Percentiles rank a stretch among this genome's conserved stretches.
Evolutionary conservation across 1,284 basidiomycete genomes (phyloP).

Genomic region (Puccinia hordei): DNA sequence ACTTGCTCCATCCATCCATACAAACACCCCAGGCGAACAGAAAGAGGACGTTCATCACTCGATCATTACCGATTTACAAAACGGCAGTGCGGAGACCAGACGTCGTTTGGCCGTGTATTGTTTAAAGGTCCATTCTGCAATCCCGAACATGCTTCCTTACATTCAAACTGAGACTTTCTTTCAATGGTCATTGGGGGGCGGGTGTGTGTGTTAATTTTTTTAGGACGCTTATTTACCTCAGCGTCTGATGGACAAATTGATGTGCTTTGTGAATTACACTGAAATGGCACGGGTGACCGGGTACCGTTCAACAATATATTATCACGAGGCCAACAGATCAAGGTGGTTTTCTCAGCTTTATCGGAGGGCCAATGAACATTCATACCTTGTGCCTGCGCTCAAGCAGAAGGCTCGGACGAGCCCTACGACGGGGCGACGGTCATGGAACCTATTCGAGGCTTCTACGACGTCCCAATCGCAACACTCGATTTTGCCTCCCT

Average conservation of each 20-base stretch:
- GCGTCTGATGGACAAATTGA: conserved; percentile 87
- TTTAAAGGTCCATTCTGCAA: conserved; percentile 70
- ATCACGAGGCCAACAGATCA: conserved; percentile 90
- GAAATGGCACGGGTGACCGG: conserved; percentile 93
- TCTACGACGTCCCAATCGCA: conserved; percentile 89
- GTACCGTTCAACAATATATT: conserved; percentile 95
- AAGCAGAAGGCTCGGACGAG: conserved; percentile 87
- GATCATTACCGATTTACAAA: conserved; percentile 92
- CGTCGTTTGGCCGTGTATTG: conserved; percentile 91
- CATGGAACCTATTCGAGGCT: conserved; percentile 89
- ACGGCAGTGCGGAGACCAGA: conserved; percentile 85
- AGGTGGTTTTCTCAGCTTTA: conserved; percentile 90
- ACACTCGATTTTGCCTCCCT: conserved; percentile 95
- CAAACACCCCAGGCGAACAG: conserved; percentile 68
- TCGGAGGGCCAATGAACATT: conserved; percentile 81
- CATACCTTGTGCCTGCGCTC: conserved; percentile 76
- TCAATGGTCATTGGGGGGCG: not conserved
- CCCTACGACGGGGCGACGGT: conserved; percentile 97
- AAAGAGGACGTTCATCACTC: conserved; percentile 97
- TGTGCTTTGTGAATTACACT: conserved; percentile 95
- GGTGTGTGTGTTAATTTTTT: not conserved
- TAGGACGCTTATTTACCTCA: conserved; percentile 96
- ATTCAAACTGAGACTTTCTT: conserved; percentile 2
- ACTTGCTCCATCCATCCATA: not conserved
- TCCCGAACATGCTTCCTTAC: not conserved